phyloP scores from a whole-genome alignment of 2,329 filamentous ascomycete genomes.

The Monosporascus sp. region DNA sequence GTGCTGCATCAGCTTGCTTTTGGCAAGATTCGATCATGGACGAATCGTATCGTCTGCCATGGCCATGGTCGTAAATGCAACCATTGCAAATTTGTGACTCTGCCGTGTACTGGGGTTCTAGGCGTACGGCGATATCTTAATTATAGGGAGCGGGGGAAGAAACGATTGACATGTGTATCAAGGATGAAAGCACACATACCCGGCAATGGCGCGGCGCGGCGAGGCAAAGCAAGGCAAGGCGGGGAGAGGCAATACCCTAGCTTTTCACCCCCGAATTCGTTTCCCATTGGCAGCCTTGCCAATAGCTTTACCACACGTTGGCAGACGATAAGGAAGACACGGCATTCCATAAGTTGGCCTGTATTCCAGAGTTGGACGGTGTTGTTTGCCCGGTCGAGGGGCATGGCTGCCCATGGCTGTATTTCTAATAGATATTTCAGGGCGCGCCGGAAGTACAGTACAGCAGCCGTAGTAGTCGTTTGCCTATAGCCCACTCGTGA shows the following conservation, averaged over 20 bases:
- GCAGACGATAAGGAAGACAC: no score
- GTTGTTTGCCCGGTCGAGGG: no score
- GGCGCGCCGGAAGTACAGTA: no score
- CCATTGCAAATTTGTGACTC: background rate
- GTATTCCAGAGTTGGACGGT: no score
- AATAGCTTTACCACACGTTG: no score
- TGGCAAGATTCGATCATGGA: background rate
- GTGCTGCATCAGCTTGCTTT: background rate
- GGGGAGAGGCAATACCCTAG: conserved; percentile 19
- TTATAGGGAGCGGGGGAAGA: conserved; percentile 13
- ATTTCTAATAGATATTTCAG: no score
- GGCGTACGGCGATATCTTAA: conserved; percentile 6
- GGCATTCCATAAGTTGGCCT: no score
- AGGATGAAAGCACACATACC: background rate
- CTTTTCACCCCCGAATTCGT: conserved; percentile 2
- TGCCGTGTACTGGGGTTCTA: conserved; percentile 1
- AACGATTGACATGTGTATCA: conserved; percentile 24
- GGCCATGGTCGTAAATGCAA: no score
- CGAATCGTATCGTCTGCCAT: background rate
- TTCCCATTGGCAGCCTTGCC: background rate
- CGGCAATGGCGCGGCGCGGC: conserved; percentile 15
- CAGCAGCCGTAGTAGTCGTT: no score
- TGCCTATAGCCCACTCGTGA: no score
- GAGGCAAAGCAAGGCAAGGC: conserved; percentile 10
- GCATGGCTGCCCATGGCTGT: no score